phyloP scores from a whole-genome alignment of 2,329 filamentous ascomycete species.

The Endoconidiophora polonica region DNA sequence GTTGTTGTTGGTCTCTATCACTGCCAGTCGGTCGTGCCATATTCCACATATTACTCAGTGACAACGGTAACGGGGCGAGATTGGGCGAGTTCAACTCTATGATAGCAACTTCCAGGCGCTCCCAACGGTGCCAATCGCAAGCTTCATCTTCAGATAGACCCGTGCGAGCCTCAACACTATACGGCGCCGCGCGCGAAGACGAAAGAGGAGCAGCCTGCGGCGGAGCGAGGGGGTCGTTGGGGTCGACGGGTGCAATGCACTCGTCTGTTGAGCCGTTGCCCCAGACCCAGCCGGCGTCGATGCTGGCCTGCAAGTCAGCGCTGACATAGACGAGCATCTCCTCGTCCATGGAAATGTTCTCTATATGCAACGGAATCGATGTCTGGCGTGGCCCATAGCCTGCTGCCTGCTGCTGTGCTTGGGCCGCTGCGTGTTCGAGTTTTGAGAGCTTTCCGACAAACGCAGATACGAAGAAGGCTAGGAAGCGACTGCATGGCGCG shows the following conservation, averaged over 20 bases:
- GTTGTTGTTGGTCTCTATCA: background rate
- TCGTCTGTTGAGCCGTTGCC: constrained; percentile 7
- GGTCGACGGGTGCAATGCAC: constrained; percentile 16
- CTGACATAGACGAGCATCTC: constrained; percentile 78
- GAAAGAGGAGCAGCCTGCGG: constrained; percentile 14
- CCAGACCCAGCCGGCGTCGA: constrained; percentile 64
- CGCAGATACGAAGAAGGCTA: constrained; percentile 62
- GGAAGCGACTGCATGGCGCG: constrained; percentile 60
- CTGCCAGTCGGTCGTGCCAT: background rate
- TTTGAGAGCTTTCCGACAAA: constrained; percentile 41
- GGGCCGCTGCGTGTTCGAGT: constrained; percentile 15
- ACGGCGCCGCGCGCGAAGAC: constrained; percentile 23
- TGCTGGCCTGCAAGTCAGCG: constrained; percentile 62
- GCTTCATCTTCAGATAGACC: constrained; percentile 39
- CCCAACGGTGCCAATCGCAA: constrained; percentile 68
- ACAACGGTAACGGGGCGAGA: constrained; percentile 5
- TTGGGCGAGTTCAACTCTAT: constrained; percentile 3
- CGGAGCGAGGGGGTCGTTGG: constrained; percentile 11
- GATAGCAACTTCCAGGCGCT: constrained; percentile 40
- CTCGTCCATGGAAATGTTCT: constrained; percentile 47
- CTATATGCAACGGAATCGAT: constrained; percentile 16
- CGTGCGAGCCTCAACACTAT: constrained; percentile 31
- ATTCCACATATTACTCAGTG: background rate
- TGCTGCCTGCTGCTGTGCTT: constrained; percentile 14
- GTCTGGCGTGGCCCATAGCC: background rate